These are phyloP conservation scores for Aegilops sharonensis DNA, from an alignment of 176 grass and related monocot species.

Conservation along the genomic window DNA sequence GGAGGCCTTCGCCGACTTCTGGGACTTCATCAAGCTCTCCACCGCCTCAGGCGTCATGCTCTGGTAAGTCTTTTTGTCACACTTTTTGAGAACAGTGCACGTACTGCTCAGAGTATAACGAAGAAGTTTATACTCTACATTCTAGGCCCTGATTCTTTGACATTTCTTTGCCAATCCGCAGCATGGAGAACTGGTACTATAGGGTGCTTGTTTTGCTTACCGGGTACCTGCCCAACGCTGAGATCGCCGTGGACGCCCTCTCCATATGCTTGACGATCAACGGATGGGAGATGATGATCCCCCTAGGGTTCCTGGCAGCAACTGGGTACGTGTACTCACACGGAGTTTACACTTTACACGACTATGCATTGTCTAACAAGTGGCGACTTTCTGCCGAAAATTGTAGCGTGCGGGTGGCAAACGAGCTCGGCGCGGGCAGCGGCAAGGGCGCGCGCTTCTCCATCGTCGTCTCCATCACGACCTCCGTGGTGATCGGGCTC, in stretches of 20 bases:
- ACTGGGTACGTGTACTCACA: conserved; percentile 50
- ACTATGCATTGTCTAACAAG: not conserved
- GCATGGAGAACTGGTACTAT: conserved; percentile 87
- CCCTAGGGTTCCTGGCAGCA: conserved; percentile 74
- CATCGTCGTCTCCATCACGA: conserved; percentile 47
- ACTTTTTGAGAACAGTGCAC: too few relatives aligned
- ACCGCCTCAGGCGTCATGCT: conserved; percentile 60
- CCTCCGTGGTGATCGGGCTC: conserved; percentile 42
- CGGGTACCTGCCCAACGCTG: conserved; percentile 62
- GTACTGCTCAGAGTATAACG: not conserved
- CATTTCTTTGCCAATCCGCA: not conserved
- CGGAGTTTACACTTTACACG: not conserved
- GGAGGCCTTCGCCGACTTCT: conserved; percentile 59
- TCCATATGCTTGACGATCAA: conserved; percentile 77
- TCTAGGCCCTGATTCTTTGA: too few relatives aligned
- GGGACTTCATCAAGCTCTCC: conserved; percentile 61
- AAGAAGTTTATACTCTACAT: not conserved
- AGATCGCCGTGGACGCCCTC: conserved; percentile 71
- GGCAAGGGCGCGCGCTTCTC: conserved; percentile 46
- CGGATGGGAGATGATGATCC: conserved; percentile 90
- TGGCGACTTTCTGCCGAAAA: not conserved
- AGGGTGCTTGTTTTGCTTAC: conserved; percentile 58
- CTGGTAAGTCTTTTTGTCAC: conserved; percentile 31
- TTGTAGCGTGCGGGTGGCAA: conserved; percentile 44
- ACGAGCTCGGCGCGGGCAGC: conserved; percentile 54